phyloP scores from a whole-genome alignment of 2,329 filamentous ascomycete species.

The Penicillium aurantiogriseum region DNA sequence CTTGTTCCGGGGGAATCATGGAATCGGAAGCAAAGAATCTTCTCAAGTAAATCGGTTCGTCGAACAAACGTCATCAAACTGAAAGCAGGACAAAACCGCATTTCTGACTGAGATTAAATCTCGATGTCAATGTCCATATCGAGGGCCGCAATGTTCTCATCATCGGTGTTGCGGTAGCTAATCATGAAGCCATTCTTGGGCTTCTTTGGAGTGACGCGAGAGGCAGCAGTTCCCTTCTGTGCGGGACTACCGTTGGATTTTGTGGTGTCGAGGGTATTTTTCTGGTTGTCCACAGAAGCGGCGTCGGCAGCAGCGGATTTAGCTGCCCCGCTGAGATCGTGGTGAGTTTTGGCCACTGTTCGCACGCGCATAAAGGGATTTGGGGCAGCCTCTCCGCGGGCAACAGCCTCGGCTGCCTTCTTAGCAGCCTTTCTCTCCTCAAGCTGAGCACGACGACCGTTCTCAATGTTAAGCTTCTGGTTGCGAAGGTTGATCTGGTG shows the following conservation, averaged over 20 bases:
- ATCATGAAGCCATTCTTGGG: slow-evolving; percentile 60
- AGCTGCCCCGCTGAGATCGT: slow-evolving; percentile 52
- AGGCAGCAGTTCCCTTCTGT: slow-evolving; percentile 46
- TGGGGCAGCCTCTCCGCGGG: slow-evolving; percentile 60
- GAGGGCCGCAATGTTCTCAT: slow-evolving; percentile 85
- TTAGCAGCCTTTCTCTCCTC: slow-evolving; percentile 69
- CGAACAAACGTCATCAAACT: background rate
- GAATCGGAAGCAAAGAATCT: background rate
- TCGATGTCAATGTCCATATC: slow-evolving; percentile 92
- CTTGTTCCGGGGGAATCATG: background rate
- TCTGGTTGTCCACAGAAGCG: slow-evolving; percentile 37
- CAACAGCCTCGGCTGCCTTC: slow-evolving; percentile 60
- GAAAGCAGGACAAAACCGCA: background rate
- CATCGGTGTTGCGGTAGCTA: slow-evolving; percentile 75
- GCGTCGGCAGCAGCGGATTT: slow-evolving; percentile 31
- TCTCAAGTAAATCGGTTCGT: background rate
- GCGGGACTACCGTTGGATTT: slow-evolving; percentile 54
- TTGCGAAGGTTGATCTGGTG: slow-evolving; percentile 82
- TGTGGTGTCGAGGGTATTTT: slow-evolving; percentile 51
- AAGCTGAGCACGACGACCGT: slow-evolving; percentile 85
- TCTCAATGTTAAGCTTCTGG: slow-evolving; percentile 78
- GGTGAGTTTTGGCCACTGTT: slow-evolving; percentile 66
- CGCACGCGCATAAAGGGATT: slow-evolving; percentile 60
- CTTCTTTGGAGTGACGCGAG: slow-evolving; percentile 32
- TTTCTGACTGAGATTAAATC: slow-evolving; percentile 51